These are phyloP conservation scores for Pyrenophora teres DNA, from an alignment of 2,329 filamentous ascomycete species.

Conservation along the genomic window DNA sequence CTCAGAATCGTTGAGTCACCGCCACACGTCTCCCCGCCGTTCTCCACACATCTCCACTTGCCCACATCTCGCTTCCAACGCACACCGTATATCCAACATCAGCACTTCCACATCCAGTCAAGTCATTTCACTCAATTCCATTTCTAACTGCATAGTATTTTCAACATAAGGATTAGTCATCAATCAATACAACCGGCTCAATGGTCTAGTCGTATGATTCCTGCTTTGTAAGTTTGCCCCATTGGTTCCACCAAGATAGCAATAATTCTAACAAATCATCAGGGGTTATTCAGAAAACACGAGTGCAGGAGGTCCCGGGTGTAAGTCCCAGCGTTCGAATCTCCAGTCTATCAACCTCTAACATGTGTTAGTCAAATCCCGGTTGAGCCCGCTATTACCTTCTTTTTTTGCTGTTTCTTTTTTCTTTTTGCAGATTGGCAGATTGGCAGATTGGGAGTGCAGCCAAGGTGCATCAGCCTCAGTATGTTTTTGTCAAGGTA, in stretches of 20 bases:
- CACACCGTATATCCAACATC: neutral
- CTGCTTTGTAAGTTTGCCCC: conserved; percentile 24
- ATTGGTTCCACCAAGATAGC: neutral
- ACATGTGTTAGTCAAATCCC: conserved; percentile 11
- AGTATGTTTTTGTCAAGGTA: neutral
- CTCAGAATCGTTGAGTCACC: neutral
- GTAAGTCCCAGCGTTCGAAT: neutral
- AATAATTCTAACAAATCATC: neutral
- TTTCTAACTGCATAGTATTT: neutral
- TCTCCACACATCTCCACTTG: conserved; percentile 5
- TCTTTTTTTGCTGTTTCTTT: neutral
- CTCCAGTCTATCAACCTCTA: neutral
- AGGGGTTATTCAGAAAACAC: neutral
- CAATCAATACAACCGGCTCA: conserved; percentile 20
- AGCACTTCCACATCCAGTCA: neutral
- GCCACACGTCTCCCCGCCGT: neutral
- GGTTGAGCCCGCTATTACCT: conserved; percentile 9
- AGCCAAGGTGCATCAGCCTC: too few species aligned
- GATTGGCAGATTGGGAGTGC: too few species aligned
- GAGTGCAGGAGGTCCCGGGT: conserved; percentile 34
- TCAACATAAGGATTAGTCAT: neutral
- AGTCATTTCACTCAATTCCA: neutral
- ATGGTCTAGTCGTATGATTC: conserved; percentile 41
- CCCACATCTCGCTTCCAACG: neutral
- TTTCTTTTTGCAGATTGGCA: too few species aligned